phyloP scores from a whole-genome alignment of 768 basidiomycete genomes.

The Lactifluus echinatus region DNA sequence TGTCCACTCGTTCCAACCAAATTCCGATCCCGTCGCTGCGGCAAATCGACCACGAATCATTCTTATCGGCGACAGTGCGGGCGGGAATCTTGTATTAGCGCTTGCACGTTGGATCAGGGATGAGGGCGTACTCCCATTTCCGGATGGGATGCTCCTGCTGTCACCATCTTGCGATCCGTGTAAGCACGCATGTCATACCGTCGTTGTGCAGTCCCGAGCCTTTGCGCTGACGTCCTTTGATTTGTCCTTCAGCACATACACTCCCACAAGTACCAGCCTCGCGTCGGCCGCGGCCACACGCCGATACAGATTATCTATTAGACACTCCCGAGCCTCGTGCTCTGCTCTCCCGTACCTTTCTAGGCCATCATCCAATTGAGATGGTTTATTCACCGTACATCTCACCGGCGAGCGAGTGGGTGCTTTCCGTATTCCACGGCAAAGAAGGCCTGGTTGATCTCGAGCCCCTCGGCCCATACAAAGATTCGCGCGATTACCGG shows the following conservation, averaged over 20 bases:
- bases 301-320: constrained; percentile 40
- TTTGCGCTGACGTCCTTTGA: neutral
- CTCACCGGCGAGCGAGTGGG: constrained; percentile 27
- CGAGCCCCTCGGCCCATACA: constrained; percentile 23
- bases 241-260: constrained; percentile 31
- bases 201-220: constrained; percentile 21
- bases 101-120: constrained; percentile 47
- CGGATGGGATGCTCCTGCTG: constrained; percentile 39
- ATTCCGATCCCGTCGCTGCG: constrained; percentile 16
- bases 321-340: constrained; percentile 47
- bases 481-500: constrained; percentile 19
- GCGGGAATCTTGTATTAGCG: constrained; percentile 44
- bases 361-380: constrained; percentile 33
- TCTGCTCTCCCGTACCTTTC: constrained; percentile 44
- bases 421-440: constrained; percentile 29
- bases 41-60: constrained; percentile 28
- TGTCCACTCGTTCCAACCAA: neutral
- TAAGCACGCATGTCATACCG: too few species aligned
- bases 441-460: constrained; percentile 24
- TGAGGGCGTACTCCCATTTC: constrained; percentile 37
- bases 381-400: constrained; percentile 31
- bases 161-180: constrained; percentile 35
- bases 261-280: constrained; percentile 42
- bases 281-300: constrained; percentile 43
- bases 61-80: constrained; percentile 47